phyloP scores from a whole-genome alignment of 495 filamentous ascomycete species.

The Lindgomyces ingoldianus region DNA sequence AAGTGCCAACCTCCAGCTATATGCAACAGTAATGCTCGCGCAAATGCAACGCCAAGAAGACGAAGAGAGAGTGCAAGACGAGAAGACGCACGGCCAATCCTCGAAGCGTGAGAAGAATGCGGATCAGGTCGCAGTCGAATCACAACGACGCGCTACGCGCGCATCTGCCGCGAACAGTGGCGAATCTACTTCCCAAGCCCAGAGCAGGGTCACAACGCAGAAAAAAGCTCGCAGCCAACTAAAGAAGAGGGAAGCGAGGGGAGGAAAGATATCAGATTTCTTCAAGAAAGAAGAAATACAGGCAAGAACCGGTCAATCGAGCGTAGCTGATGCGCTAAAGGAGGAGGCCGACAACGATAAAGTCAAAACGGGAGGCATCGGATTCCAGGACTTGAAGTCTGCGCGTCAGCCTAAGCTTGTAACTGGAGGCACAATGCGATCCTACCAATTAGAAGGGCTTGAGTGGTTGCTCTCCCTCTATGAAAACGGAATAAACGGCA shows the following conservation, averaged over 20 bases:
- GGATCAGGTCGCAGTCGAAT: constrained; percentile 43
- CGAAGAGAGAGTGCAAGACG: constrained; percentile 52
- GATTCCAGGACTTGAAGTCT: constrained; percentile 74
- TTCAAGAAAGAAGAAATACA: constrained; percentile 61
- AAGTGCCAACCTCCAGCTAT: constrained; percentile 46
- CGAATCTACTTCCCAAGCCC: background rate
- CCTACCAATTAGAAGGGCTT: constrained; percentile 90
- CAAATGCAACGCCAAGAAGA: constrained; percentile 66
- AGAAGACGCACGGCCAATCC: constrained; percentile 48
- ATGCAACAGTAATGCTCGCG: constrained; percentile 58
- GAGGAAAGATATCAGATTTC: constrained; percentile 55
- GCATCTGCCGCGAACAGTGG: constrained; percentile 24
- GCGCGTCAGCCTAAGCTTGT: constrained; percentile 83
- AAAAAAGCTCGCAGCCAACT: constrained; percentile 29
- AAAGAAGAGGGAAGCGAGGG: constrained; percentile 41
- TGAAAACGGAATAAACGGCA: constrained; percentile 93
- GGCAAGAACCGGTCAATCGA: constrained; percentile 54
- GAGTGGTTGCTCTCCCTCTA: constrained; percentile 86
- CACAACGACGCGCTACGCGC: constrained; percentile 41
- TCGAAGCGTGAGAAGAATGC: constrained; percentile 47
- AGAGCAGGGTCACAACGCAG: constrained; percentile 23
- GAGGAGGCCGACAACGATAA: constrained; percentile 58
- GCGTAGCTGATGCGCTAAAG: constrained; percentile 56
- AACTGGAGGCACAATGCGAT: constrained; percentile 85
- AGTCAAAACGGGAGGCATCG: constrained; percentile 63